These are phyloP conservation scores for Sporothrix inflata DNA, from an alignment of 2,329 filamentous ascomycete species.

Conservation along the genomic window DNA sequence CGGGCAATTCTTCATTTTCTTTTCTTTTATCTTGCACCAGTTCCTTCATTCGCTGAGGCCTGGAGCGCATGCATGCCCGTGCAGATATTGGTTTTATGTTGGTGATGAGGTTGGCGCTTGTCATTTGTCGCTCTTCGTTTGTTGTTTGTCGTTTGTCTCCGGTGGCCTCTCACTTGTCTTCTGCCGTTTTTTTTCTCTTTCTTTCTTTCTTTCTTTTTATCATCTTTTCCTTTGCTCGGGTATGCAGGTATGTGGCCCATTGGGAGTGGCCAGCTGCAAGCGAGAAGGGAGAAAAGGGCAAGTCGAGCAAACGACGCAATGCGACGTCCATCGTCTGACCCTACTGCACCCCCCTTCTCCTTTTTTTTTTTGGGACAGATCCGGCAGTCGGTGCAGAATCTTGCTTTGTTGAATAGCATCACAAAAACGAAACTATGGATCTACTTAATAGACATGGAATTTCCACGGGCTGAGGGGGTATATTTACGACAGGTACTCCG, in stretches of 20 bases:
- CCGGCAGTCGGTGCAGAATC: conserved; percentile 11
- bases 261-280: conserved; percentile 7
- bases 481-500: neutral
- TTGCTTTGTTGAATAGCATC: neutral
- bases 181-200: neutral
- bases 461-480: neutral
- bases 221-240: neutral
- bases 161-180: neutral
- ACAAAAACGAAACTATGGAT: neutral
- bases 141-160: neutral
- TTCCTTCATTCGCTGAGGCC: too few relatives aligned
- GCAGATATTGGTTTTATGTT: conserved; percentile 7
- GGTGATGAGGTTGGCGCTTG: neutral
- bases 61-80: neutral
- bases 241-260: neutral
- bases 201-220: neutral
- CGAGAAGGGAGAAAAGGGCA: neutral
- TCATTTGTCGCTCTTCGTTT: neutral
- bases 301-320: neutral
- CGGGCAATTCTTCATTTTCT: neutral
- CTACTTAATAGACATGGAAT: neutral
- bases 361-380: neutral
- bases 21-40: neutral
- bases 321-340: neutral
- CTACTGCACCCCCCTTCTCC: neutral